These are phyloP conservation scores for Pythium rhizo-oryzae DNA, from an alignment of 352 stramenopile species.

Conservation along the genomic window DNA sequence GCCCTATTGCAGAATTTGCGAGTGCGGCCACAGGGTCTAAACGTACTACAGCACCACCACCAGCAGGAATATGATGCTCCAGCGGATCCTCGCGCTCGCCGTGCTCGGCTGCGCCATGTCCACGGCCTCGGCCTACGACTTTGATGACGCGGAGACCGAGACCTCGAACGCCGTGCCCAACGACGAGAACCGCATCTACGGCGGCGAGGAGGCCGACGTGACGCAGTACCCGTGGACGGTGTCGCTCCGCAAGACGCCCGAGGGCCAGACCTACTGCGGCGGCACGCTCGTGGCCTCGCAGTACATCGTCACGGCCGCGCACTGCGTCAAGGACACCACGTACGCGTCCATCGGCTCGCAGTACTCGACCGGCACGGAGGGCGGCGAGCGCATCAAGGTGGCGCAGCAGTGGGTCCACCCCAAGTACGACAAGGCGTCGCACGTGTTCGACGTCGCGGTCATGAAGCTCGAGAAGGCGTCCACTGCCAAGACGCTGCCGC, in stretches of 20 bases:
- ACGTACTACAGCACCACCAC: not conserved
- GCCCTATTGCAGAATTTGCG: slow-evolving; percentile 22
- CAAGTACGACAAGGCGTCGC: slow-evolving; percentile 52
- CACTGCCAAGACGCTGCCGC: slow-evolving; percentile 32
- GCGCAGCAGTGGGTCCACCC: slow-evolving; percentile 47
- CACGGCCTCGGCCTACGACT: slow-evolving; percentile 15
- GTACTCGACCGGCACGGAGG: slow-evolving; percentile 38
- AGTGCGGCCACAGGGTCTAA: not conserved
- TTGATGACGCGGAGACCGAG: slow-evolving; percentile 9
- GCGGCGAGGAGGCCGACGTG: slow-evolving; percentile 54
- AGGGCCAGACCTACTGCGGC: slow-evolving; percentile 62
- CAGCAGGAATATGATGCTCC: slow-evolving; percentile 18
- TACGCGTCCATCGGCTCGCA: slow-evolving; percentile 60
- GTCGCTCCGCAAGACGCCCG: slow-evolving; percentile 48
- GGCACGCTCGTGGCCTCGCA: slow-evolving; percentile 58
- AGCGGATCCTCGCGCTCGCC: slow-evolving; percentile 24
- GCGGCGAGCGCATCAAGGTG: slow-evolving; percentile 58
- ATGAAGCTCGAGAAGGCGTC: slow-evolving; percentile 59
- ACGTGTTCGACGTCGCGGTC: slow-evolving; percentile 58
- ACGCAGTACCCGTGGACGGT: slow-evolving; percentile 58
- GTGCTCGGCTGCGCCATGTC: slow-evolving; percentile 12
- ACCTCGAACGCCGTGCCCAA: not conserved
- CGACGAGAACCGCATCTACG: slow-evolving; percentile 52
- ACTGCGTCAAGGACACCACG: slow-evolving; percentile 57
- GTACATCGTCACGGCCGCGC: slow-evolving; percentile 74